Base-by-base conservation (phyloP, 345 rosid species). In the Draba incana region DNA sequence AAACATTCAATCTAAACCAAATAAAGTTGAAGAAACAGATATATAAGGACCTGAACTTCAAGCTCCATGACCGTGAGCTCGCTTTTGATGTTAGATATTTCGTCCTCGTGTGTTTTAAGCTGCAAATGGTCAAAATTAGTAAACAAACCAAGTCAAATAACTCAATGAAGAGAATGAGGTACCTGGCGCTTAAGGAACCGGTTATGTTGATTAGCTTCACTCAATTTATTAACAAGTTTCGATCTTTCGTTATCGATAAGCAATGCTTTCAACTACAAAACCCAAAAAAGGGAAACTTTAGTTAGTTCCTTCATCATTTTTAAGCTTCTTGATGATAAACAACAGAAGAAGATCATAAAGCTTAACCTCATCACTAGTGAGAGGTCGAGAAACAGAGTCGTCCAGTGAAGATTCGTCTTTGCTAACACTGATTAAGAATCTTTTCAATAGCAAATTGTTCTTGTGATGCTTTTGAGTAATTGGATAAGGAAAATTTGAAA, bases 131-230 rank as follows among this genome's bases (percentile, higher is more conserved):
- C 8, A 2, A 10, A 30, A 30, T 43, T 31, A 58, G 38, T 1
- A 42, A 53, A 38, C 30, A n/a, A 53, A 28, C 15, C 57, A 59
- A 27, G 41, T 53, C 59, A 58, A 39, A 9, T 33, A 39, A 23
- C 55, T 28, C 31, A 47, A 62, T 5, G 33, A n/a, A 24, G 13
- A 41, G 37, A 12, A 15, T 60, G 51, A 6, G 16, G 41, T 53
- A 42, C 98, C 96, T 85, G 94, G 30, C 97, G 86, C 75, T 84
- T 93, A 58, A 93, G 86, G 68, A 81, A 78, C 49, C 97, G 83
- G 70, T 87, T 88, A 44, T 88, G 97, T 75, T 93, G 98, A 82
- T 90, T 88, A 61, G 98, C 98, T 89, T 93, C 97, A 81, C 97
- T 90, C 48, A 87, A 72, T 68, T 87, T 93, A 57, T 62, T 85